Base-by-base conservation (phyloP, 176 grass and related monocot genomes). In the Aechmea fasciata region DNA sequence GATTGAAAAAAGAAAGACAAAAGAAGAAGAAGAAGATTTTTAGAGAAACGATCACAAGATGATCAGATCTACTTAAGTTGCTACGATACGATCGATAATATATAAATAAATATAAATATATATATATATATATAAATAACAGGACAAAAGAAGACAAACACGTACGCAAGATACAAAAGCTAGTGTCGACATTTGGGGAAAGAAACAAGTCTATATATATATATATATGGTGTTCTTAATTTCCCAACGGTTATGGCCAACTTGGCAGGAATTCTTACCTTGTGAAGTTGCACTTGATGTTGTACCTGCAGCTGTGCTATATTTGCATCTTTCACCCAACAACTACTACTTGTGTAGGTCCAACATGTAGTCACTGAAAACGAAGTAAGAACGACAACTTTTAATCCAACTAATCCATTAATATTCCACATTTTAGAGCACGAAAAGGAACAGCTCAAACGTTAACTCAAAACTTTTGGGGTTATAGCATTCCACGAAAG, bases 221-320 rank as follows among this genome's bases (percentile, higher is more conserved):
- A n/a, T n/a, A n/a, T n/a, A n/a, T n/a, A n/a, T n/a, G 0, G 1
- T 52, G n/a, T 51, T 47, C 64, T 63, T 52, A 73, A 74, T 83
- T 96, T 91, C 85, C 80, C 69, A 91, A 80, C 88, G 65, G 82
- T 72, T 72, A 75, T 67, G 77, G 33, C 80, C 83, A 73, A 88
- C 68, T 62, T 81, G 41, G 66, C 49, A 63, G 77, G 87, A 80
- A 90, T 41, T 41, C 33, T 61, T 61, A 18, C 17, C 15, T 22
- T 61, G 3, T 7, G 1, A 2, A 61, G n/a, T 17, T n/a, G 2
- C 13, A 61, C 55, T 61, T 18, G 55, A 20, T 61, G 9, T 61
- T 7, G 20, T 19, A 59, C 13, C 10, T 17, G n/a, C n/a, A n/a
- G n/a, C n/a, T n/a, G 52, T n/a, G 7, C n/a, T n/a, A n/a, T 55